These are phyloP conservation scores for Marchantia paleacea DNA, from an alignment of 225 moss, liverwort and hornwort species.

Conservation along the genomic window DNA sequence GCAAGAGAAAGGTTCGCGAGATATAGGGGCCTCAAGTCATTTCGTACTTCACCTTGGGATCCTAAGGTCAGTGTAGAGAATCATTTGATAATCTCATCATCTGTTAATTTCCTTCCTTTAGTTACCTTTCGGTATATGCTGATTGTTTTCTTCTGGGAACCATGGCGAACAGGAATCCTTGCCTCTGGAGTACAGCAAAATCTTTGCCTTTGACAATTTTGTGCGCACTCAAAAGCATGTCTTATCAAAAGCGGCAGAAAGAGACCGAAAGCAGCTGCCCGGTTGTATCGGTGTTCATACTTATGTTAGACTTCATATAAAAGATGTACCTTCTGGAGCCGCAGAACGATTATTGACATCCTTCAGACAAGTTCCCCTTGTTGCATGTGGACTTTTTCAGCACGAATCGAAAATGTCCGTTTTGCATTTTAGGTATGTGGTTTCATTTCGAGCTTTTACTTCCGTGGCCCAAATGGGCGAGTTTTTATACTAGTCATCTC, in stretches of 20 bases:
- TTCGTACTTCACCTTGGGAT: slow-evolving; percentile 96
- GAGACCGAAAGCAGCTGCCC: slow-evolving; percentile 46
- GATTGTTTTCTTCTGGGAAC: neutral
- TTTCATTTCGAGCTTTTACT: neutral
- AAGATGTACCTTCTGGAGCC: slow-evolving; percentile 54
- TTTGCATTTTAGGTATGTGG: slow-evolving; percentile 73
- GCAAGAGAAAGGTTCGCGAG: slow-evolving; percentile 91
- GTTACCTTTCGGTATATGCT: neutral
- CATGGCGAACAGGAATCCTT: slow-evolving; percentile 65
- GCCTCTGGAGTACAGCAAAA: slow-evolving; percentile 84
- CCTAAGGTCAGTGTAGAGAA: slow-evolving; percentile 56
- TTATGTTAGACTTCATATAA: slow-evolving; percentile 77
- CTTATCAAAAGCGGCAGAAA: slow-evolving; percentile 54
- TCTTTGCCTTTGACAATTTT: slow-evolving; percentile 91
- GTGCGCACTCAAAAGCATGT: slow-evolving; percentile 78
- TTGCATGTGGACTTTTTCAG: slow-evolving; percentile 82
- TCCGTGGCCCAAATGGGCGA: no score
- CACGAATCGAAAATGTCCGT: slow-evolving; percentile 98
- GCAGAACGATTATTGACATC: slow-evolving; percentile 50
- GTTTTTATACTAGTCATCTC: neutral
- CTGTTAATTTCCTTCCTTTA: no score
- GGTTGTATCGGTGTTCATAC: slow-evolving; percentile 57
- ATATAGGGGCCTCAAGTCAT: slow-evolving; percentile 91
- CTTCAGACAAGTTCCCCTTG: slow-evolving; percentile 55
- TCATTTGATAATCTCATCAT: slow-evolving; percentile 1